Percentiles rank a stretch among this genome's conserved stretches.
These are phyloP conservation scores for Termitomyces sp. DNA, from an alignment of 768 basidiomycete species.

Conservation along the genomic window DNA sequence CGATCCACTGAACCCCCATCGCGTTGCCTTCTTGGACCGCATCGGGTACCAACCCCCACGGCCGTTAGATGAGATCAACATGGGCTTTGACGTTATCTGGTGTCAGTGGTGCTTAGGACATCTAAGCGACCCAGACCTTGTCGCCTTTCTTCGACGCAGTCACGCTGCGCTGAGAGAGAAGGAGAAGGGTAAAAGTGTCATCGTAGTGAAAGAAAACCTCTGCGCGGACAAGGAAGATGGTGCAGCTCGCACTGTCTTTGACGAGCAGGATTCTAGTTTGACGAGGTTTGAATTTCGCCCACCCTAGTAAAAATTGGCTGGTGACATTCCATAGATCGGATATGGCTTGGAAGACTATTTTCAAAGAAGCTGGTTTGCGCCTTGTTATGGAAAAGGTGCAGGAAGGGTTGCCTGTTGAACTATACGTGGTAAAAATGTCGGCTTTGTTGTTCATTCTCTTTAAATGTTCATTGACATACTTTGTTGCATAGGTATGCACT, in stretches of 20 bases:
- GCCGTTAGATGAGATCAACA: slow-evolving; percentile 42
- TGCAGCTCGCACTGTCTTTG: slow-evolving; percentile 55
- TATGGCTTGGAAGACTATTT: slow-evolving; percentile 72
- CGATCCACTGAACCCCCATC: slow-evolving; percentile 57
- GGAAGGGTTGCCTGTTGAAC: slow-evolving; percentile 73
- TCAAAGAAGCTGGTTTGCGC: slow-evolving; percentile 67
- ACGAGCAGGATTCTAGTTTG: slow-evolving; percentile 85
- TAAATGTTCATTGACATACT: background rate
- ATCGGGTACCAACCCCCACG: slow-evolving; percentile 55
- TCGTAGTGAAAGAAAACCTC: slow-evolving; percentile 91
- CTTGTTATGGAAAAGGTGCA: slow-evolving; percentile 77
- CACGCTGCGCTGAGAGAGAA: slow-evolving; percentile 52
- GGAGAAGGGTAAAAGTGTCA: slow-evolving; percentile 45
- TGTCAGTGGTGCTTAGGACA: slow-evolving; percentile 98
- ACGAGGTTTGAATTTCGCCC: slow-evolving; percentile 55
- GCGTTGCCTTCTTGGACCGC: slow-evolving; percentile 52
- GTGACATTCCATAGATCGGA: slow-evolving; percentile 59
- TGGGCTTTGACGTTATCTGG: slow-evolving; percentile 88
- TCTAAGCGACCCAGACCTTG: slow-evolving; percentile 71
- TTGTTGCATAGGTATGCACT: slow-evolving; percentile 50
- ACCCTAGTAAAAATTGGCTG: slow-evolving; percentile 1
- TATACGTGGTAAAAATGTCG: slow-evolving; percentile 87
- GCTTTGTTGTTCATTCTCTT: slow-evolving; percentile 15
- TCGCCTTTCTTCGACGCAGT: slow-evolving; percentile 68
- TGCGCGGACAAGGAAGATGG: slow-evolving; percentile 58